Percentiles rank a stretch among this genome's conserved stretches.
phyloP scores from a whole-genome alignment of 2,329 filamentous ascomycete species.

The Colletotrichum filicis region DNA sequence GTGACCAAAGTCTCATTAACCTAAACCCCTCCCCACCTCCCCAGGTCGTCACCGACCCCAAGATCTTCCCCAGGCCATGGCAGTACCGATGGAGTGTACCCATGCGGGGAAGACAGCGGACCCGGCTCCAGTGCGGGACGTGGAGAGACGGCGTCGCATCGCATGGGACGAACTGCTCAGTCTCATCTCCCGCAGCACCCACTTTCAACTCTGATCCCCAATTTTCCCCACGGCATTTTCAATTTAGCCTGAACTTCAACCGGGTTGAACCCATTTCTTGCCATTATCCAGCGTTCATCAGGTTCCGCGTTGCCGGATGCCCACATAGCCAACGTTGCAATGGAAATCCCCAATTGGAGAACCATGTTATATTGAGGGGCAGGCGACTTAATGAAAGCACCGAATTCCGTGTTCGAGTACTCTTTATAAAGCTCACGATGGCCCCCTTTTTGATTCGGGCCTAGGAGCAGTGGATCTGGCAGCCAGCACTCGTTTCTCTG shows the following conservation, averaged over 20 bases:
- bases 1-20: conserved; percentile 1
- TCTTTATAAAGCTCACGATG: not conserved
- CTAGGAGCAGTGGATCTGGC: not conserved
- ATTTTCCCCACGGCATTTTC: conserved; percentile 2
- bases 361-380: conserved; percentile 17
- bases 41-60: conserved; percentile 1
- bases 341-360: not conserved
- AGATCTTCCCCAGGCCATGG: conserved; percentile 4
- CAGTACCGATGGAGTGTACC: not conserved
- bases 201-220: not conserved
- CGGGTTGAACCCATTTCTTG: not conserved
- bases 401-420: not conserved
- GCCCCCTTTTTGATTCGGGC: not conserved
- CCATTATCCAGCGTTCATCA: not conserved
- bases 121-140: conserved; percentile 7
- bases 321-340: conserved; percentile 9
- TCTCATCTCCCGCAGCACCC: conserved; percentile 24
- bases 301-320: conserved; percentile 25
- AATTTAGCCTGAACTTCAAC: conserved; percentile 33
- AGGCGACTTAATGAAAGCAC: conserved; percentile 9
- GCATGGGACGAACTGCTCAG: conserved; percentile 31
- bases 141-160: conserved; percentile 19
- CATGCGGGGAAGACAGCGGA: conserved; percentile 19
- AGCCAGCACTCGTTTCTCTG: not conserved
- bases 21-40: not conserved